These are phyloP conservation scores for Ceratocystis destructans DNA, from an alignment of 2,329 filamentous ascomycete species.

Conservation along the genomic window DNA sequence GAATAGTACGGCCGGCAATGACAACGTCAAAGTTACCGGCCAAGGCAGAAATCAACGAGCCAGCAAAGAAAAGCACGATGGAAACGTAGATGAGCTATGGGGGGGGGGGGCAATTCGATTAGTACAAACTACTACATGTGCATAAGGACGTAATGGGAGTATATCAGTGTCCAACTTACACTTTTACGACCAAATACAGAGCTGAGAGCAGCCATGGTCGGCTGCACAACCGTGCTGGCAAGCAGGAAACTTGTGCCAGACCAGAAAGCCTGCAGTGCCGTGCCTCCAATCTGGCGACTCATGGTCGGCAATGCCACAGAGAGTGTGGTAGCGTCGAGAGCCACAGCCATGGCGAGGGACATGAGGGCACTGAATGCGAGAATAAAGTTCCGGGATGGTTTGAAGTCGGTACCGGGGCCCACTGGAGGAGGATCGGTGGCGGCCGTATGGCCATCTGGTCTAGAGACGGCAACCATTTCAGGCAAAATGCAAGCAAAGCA, in stretches of 20 bases:
- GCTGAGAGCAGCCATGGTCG: conserved; percentile 30
- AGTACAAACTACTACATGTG: neutral
- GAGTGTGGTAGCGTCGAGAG: conserved; percentile 22
- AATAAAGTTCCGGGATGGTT: conserved; percentile 28
- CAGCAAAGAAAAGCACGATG: conserved; percentile 28
- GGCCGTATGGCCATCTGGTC: conserved; percentile 4
- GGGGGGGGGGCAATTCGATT: neutral
- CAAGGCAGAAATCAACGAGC: conserved; percentile 29
- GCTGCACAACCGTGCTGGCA: conserved; percentile 48
- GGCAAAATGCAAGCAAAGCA: neutral
- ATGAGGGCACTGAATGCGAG: conserved; percentile 37
- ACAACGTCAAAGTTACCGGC: conserved; percentile 25
- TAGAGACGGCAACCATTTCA: conserved; percentile 6
- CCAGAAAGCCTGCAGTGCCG: conserved; percentile 54
- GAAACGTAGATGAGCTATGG: conserved; percentile 23
- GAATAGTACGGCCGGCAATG: conserved; percentile 26
- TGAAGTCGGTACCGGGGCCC: conserved; percentile 22
- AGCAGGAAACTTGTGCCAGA: conserved; percentile 57
- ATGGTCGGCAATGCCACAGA: conserved; percentile 30
- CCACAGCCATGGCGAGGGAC: conserved; percentile 43
- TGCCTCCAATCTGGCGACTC: conserved; percentile 36
- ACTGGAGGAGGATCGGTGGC: neutral
- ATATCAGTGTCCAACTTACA: neutral
- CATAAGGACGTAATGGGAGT: neutral
- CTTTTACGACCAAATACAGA: conserved; percentile 27